Percentiles rank a stretch among this genome's conserved stretches.
These are phyloP conservation scores for Paramecium pentaurelia DNA, from an alignment of 73 alveolate species.

Conservation along the genomic window DNA sequence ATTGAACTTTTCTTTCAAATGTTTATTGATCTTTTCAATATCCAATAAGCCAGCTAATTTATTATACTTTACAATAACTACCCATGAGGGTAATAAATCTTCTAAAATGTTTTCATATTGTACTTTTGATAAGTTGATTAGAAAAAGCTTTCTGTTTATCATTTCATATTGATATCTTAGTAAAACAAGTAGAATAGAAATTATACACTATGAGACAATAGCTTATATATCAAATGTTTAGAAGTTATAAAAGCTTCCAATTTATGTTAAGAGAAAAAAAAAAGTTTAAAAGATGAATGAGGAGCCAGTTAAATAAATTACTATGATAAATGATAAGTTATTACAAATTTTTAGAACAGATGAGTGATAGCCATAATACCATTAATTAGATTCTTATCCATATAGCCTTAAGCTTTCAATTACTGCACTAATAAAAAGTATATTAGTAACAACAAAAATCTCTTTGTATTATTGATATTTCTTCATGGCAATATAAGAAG, in stretches of 20 bases:
- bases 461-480: not conserved
- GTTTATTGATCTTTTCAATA: not conserved
- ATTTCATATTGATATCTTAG: not conserved
- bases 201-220: not conserved
- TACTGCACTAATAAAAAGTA: not conserved
- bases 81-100: slow-evolving; percentile 30
- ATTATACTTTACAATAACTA: not conserved
- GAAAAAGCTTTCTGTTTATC: not conserved
- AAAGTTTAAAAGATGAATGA: not conserved
- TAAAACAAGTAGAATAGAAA: not conserved
- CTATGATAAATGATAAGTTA: not conserved
- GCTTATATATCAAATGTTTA: not conserved
- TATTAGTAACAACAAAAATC: not conserved
- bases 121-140: not conserved
- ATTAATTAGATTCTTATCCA: not conserved
- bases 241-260: not conserved
- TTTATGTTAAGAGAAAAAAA: not conserved
- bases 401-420: not conserved
- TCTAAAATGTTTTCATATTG: slow-evolving; percentile 28
- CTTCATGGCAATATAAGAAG: not conserved
- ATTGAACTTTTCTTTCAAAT: not conserved
- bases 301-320: not conserved
- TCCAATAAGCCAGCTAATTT: not conserved
- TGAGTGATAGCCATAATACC: not conserved
- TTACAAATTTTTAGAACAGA: not conserved